Evolutionary conservation across 176 grass and related monocot genomes (phyloP).

Genomic region (Aegilops sharonensis): DNA sequence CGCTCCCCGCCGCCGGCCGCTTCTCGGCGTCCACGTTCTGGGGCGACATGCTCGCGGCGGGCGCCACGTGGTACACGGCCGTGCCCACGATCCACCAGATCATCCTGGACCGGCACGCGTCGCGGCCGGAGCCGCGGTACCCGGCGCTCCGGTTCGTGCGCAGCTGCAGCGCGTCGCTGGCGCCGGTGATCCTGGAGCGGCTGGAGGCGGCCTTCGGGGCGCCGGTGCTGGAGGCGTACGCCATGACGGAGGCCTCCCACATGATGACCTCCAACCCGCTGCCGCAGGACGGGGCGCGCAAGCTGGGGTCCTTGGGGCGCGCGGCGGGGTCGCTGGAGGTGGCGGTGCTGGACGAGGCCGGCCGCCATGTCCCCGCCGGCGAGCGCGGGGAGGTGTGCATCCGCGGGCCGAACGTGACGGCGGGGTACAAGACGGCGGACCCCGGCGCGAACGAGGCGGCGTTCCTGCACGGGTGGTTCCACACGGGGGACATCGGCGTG

Average conservation of each 20-base stretch:
- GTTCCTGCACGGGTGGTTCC: constrained; percentile 86
- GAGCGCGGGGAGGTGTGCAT: constrained; percentile 82
- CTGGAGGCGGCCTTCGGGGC: no score
- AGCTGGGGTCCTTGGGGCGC: constrained; percentile 58
- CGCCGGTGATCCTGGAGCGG: no score
- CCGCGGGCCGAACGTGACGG: constrained; percentile 68
- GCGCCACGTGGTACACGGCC: no score
- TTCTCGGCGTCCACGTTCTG: no score
- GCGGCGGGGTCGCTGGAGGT: constrained; percentile 69
- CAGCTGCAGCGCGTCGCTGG: no score
- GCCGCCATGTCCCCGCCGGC: background rate
- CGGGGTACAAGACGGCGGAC: constrained; percentile 59
- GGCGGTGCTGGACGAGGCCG: constrained; percentile 63
- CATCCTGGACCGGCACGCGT: no score
- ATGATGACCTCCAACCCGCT: constrained; percentile 86
- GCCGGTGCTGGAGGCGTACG: constrained; percentile 94
- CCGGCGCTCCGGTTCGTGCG: no score
- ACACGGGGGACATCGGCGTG: constrained; percentile 87
- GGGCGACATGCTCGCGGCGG: no score
- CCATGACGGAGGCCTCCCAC: constrained; percentile 94
- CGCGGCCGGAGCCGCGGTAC: no score
- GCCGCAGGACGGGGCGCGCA: constrained; percentile 52
- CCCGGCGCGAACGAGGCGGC: constrained; percentile 59
- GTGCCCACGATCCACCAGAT: no score
- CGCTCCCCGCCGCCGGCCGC: no score